Evolutionary conservation across 2,329 filamentous ascomycete genomes (phyloP).

Genomic region (Didymella pinodella): DNA sequence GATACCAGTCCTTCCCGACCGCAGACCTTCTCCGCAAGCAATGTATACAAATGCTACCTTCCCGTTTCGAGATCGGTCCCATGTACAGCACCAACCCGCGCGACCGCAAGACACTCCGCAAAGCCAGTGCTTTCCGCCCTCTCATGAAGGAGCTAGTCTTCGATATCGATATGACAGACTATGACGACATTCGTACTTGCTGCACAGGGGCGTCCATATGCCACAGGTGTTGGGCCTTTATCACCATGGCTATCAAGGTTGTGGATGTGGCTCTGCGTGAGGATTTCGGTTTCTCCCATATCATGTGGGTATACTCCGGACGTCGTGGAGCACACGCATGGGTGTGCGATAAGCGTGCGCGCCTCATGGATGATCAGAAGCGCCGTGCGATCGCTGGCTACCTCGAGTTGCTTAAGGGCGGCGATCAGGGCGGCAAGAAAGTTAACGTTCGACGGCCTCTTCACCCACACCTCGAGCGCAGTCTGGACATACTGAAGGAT

Average conservation of each 20-base stretch:
- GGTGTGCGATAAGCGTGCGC: conserved; percentile 91
- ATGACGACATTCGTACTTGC: conserved; percentile 95
- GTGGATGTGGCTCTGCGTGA: conserved; percentile 86
- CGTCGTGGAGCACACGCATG: conserved; percentile 96
- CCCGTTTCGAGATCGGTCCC: conserved; percentile 98
- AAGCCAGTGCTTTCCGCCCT: conserved; percentile 82
- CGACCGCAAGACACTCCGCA: conserved; percentile 86
- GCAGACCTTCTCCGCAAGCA: conserved; percentile 85
- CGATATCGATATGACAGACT: conserved; percentile 99
- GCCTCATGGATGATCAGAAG: conserved; percentile 84
- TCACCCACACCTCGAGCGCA: conserved; percentile 88
- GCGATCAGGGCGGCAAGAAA: conserved; percentile 83
- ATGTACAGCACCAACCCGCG: conserved; percentile 93
- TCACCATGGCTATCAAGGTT: conserved; percentile 97
- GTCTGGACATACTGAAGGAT: conserved; percentile 81
- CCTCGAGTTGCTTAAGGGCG: conserved; percentile 87
- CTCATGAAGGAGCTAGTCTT: conserved; percentile 95
- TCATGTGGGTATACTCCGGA: conserved; percentile 98
- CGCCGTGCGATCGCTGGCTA: conserved; percentile 87
- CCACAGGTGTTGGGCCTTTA: conserved; percentile 93
- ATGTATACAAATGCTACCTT: conserved; percentile 84
- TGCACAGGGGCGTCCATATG: conserved; percentile 95
- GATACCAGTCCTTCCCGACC: conserved; percentile 83
- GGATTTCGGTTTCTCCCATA: conserved; percentile 96
- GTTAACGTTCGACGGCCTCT: conserved; percentile 85